Evolutionary conservation across 1,284 basidiomycete genomes (phyloP), one percentile per base, ranked within the genome.

Genomic region (Malassezia nana): DNA sequence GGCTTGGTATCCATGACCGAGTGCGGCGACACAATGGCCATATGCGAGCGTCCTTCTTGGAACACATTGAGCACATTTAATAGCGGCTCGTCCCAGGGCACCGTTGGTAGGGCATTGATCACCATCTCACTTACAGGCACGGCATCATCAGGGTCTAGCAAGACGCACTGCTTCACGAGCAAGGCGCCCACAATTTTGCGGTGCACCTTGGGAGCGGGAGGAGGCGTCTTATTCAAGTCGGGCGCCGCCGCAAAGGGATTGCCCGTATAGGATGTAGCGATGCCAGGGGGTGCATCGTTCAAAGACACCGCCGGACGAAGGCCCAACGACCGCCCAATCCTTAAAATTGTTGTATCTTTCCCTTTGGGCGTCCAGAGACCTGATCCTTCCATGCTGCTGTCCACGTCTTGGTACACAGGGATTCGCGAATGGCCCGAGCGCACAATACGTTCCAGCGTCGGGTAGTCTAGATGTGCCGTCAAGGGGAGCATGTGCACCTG

Each of bases 1-100:
- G 46, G 18, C 35, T 50, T 41, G 30, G 31, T n/a, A 15, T 59
- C 15, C 41, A 57, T 24, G 56, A 56, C 13, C 56, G 63, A 39
- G 61, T 64, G 52, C 51, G 66, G 83, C 15, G 70, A 69, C 25
- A 92, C 87, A 60, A 91, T 85, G 26, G 89, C 89, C 80, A 92
- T 89, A 71, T 92, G 89, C 38, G 84, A 87, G 33, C 87, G 81
- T 9, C 89, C 89, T 69, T 90, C 87, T 73, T 91, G 89, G 75
- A 92, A 92, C 57, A 81, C 84, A 72, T 91, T 89, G 48, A 92
- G 80, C 60, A 91, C 86, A 33, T 86, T 84, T 18, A 91, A 81
- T 4, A 92, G 78, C 18, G 87, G 82, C 73, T 90, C 87, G 64
- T 91, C 87, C 52, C 82, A 83, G 1, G 88, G 85, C 1, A 91